These are phyloP conservation scores for Aspergillus asperescens DNA, from an alignment of 495 filamentous ascomycete genomes.

Conservation along the genomic window DNA sequence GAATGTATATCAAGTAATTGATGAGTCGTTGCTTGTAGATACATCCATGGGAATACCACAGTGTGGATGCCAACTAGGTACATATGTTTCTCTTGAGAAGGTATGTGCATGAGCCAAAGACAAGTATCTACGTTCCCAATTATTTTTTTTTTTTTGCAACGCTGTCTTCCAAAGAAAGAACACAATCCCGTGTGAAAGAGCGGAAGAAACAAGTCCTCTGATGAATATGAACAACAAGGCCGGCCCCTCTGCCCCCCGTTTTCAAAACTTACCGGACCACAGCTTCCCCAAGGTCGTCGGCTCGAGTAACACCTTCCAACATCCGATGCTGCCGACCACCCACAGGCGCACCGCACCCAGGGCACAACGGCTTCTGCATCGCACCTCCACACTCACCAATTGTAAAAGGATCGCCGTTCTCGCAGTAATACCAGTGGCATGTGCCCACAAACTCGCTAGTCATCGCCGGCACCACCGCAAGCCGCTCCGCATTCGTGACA, in stretches of 20 bases:
- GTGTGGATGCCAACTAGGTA: no score
- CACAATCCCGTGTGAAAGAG: no score
- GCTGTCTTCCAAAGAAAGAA: no score
- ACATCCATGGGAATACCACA: no score
- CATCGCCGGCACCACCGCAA: conserved; percentile 49
- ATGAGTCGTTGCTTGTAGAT: no score
- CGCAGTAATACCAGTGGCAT: conserved; percentile 65
- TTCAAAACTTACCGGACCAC: neutral
- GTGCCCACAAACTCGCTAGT: conserved; percentile 44
- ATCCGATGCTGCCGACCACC: conserved; percentile 31
- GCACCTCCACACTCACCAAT: neutral
- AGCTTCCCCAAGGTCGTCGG: conserved; percentile 6
- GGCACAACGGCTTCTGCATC: conserved; percentile 41
- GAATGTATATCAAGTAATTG: no score
- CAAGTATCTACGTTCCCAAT: no score
- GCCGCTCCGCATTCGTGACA: conserved; percentile 44
- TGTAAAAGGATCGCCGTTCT: conserved; percentile 62
- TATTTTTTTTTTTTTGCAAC: no score
- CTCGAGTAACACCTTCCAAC: conserved; percentile 3
- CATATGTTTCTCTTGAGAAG: no score
- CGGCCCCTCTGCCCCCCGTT: neutral
- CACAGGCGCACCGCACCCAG: conserved; percentile 57
- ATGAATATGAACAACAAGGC: neutral
- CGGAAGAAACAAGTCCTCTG: no score
- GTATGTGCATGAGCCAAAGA: no score